Evolutionary conservation across 208 protist genomes (phyloP).

Genomic region (Wallacemonas collosoma): DNA sequence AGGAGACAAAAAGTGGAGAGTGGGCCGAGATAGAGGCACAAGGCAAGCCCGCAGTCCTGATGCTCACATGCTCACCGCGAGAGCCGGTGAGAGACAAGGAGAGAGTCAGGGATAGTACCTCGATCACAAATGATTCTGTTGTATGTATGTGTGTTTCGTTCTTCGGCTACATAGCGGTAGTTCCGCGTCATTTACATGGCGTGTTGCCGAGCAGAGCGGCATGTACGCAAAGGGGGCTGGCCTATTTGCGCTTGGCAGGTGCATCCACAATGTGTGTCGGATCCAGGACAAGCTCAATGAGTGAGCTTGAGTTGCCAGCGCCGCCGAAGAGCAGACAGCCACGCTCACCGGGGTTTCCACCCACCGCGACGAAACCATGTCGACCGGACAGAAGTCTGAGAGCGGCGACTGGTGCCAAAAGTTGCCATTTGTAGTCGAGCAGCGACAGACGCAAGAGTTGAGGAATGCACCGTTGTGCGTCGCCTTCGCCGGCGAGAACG

Average conservation of each 20-base stretch:
- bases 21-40: too few relatives aligned
- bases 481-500: constrained; percentile 30
- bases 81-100: too few relatives aligned
- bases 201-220: too few relatives aligned
- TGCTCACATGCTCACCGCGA: too few relatives aligned
- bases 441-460: constrained; percentile 44
- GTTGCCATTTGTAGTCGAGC: constrained; percentile 40
- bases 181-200: neutral
- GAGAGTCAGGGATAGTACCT: too few relatives aligned
- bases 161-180: neutral
- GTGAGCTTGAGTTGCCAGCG: neutral
- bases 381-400: constrained; percentile 29
- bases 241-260: constrained; percentile 8
- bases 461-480: constrained; percentile 30
- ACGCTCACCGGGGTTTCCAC: constrained; percentile 24
- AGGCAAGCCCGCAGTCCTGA: too few relatives aligned
- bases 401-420: constrained; percentile 24
- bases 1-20: too few relatives aligned
- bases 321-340: constrained; percentile 6
- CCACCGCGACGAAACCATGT: constrained; percentile 27
- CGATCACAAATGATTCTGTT: too few relatives aligned
- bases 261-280: neutral
- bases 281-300: constrained; percentile 12
- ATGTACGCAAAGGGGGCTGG: too few relatives aligned
- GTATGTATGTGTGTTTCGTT: constrained; percentile 12